Evolutionary conservation across 768 basidiomycete genomes (phyloP), one percentile per base, ranked within the genome.

Genomic region (Albatrellus ellisii): DNA sequence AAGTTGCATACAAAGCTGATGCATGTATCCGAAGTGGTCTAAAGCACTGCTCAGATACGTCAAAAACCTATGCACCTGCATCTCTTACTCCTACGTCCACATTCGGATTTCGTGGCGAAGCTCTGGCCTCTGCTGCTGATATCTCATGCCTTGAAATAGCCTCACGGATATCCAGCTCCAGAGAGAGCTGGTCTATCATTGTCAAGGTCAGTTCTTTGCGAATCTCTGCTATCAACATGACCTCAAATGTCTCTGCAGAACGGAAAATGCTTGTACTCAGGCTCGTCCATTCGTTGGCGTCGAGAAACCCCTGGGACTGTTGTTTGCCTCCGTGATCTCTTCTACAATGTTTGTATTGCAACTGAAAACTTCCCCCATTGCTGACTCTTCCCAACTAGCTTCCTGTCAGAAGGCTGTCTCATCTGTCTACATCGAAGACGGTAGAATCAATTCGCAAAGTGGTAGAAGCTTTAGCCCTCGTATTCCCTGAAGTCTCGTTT

Each of bases 31-130:
- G 4, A 9, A 15, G 21, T 22, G 25, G 42, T 26, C 25, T 15
- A 25, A 28, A 14, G n/a, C 42, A 26, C 20, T 41, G 25, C n/a
- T n/a, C 54, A 89, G 86, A 68, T 45, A 80, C 82, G 4, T 88
- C 85, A 4, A 90, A 90, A 59, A 66, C 68, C 18, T 77, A 79
- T 56, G 60, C 62, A 1, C 57, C 64, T 28, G 64, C 66, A 37
- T 67, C 71, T 1, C 54, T 79, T 40, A 68, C 69, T 42, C 59
- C 68, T 3, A 51, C 70, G 29, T 67, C 70, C 11, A 81, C 82
- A 2, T 92, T 90, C 62, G 91, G 92, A 0, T 94, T 89, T 62
- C 75, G 92, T 51, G 91, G 92, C 27, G 92, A 97, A 82, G 92
- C 91, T 3, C 60, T 95, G 40, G 81, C 87, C 14, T 92, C 90